Evolutionary conservation across 371 early-diverging fungal species (phyloP).

Genomic region (Lichtheimia hyalospora): DNA sequence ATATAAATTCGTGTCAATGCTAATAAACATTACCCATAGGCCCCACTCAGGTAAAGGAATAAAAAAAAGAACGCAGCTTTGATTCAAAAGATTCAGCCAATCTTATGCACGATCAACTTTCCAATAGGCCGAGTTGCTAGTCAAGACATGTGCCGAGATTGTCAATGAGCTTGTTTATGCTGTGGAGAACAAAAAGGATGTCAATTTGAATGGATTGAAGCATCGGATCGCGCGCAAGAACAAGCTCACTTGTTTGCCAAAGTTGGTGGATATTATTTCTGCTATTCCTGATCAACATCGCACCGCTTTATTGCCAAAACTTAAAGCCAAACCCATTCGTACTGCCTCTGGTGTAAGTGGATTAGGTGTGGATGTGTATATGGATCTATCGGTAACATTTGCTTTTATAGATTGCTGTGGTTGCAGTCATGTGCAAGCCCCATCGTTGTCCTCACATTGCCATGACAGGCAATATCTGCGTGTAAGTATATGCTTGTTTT

Average conservation of each 20-base stretch:
- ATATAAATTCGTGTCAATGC: too few species aligned
- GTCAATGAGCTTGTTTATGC: constrained; percentile 84
- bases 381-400: too few species aligned
- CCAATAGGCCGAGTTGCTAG: constrained; percentile 72
- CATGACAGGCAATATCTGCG: constrained; percentile 99
- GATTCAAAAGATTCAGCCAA: too few species aligned
- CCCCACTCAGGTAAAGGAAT: constrained; percentile 31
- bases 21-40: constrained; percentile 11
- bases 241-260: constrained; percentile 87
- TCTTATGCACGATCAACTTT: not conserved
- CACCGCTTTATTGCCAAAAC: constrained; percentile 78
- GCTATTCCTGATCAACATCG: constrained; percentile 97
- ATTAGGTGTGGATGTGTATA: too few species aligned
- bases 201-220: constrained; percentile 90
- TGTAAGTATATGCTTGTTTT: constrained; percentile 50
- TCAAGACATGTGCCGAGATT: constrained; percentile 88
- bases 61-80: not conserved
- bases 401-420: constrained; percentile 88
- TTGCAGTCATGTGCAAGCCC: constrained; percentile 99
- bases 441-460: constrained; percentile 99
- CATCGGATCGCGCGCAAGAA: constrained; percentile 74
- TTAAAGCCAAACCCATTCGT: constrained; percentile 98
- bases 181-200: constrained; percentile 67
- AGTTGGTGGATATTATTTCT: constrained; percentile 98
- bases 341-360: constrained; percentile 95